phyloP scores from a whole-genome alignment of 1,284 basidiomycete genomes.

The Cronartium quercuum region DNA sequence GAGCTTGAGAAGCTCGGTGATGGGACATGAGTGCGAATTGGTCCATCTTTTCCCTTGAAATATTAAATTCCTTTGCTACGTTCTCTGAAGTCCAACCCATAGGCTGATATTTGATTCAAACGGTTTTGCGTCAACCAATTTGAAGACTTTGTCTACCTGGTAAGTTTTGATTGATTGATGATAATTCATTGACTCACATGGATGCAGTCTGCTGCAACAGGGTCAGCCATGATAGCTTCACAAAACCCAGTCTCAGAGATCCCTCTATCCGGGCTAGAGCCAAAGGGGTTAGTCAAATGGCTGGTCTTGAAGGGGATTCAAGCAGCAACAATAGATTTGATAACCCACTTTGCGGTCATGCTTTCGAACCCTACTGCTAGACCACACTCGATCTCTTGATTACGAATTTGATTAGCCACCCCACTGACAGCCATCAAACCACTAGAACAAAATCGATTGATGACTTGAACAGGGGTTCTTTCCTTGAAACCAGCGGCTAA shows the following conservation, averaged over 20 bases:
- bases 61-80: slow-evolving; percentile 68
- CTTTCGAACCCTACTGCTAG: slow-evolving; percentile 76
- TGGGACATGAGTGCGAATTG: slow-evolving; percentile 73
- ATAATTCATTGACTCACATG: slow-evolving; percentile 54
- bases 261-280: slow-evolving; percentile 61
- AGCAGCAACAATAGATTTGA: slow-evolving; percentile 56
- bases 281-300: slow-evolving; percentile 1
- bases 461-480: slow-evolving; percentile 63
- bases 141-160: background rate
- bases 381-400: slow-evolving; percentile 75
- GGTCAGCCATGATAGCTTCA: slow-evolving; percentile 57
- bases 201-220: slow-evolving; percentile 60
- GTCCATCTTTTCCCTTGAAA: slow-evolving; percentile 78
- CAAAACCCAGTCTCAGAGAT: slow-evolving; percentile 56
- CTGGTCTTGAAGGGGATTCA: background rate
- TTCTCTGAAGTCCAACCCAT: slow-evolving; percentile 89
- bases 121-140: slow-evolving; percentile 15
- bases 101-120: slow-evolving; percentile 53
- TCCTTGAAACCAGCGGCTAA: slow-evolving; percentile 76
- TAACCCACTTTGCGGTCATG: slow-evolving; percentile 69
- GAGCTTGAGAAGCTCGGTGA: slow-evolving; percentile 63
- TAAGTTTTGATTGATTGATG: background rate
- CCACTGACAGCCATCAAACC: slow-evolving; percentile 76
- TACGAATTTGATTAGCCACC: slow-evolving; percentile 72
- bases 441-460: slow-evolving; percentile 75